A percentile compares a stretch with the other conserved stretches of the same genome.
phyloP scores from a whole-genome alignment of 2,329 filamentous ascomycete genomes.

The Cladophialophora exuberans region DNA sequence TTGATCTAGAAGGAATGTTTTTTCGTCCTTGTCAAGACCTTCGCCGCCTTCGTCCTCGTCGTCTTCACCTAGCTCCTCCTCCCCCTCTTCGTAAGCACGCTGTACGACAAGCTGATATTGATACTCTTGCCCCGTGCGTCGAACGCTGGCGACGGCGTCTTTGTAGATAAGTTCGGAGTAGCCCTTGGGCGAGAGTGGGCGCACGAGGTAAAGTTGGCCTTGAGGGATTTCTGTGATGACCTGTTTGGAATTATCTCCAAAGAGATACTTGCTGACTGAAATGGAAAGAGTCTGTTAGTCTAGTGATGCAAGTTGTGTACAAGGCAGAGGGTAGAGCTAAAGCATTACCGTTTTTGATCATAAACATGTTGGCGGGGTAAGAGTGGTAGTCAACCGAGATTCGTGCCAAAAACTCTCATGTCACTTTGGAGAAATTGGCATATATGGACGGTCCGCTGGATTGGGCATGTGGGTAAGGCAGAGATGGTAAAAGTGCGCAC shows the following conservation, averaged over 20 bases:
- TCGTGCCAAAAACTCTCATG: background rate
- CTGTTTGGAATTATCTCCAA: constrained; percentile 86
- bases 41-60: constrained; percentile 80
- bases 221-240: constrained; percentile 92
- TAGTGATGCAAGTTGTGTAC: constrained; percentile 1
- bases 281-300: constrained; percentile 5
- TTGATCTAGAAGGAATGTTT: constrained; percentile 94
- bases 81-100: constrained; percentile 94
- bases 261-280: constrained; percentile 87
- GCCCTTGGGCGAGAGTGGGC: constrained; percentile 91
- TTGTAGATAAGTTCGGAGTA: constrained; percentile 99
- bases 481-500: background rate
- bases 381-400: background rate
- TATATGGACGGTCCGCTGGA: background rate
- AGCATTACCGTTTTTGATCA: constrained; percentile 59
- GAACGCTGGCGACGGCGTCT: constrained; percentile 89
- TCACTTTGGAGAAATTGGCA: background rate
- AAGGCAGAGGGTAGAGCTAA: constrained; percentile 26
- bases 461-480: background rate
- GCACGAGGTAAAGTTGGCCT: constrained; percentile 95
- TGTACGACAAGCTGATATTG: constrained; percentile 98
- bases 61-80: constrained; percentile 90
- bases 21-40: constrained; percentile 92
- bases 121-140: constrained; percentile 89
- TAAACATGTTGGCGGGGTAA: constrained; percentile 53